Percentiles rank a stretch among this genome's conserved stretches.
Conservation (phyloP, 805 yeast genomes). For the Saturnispora hagleri region DNA sequence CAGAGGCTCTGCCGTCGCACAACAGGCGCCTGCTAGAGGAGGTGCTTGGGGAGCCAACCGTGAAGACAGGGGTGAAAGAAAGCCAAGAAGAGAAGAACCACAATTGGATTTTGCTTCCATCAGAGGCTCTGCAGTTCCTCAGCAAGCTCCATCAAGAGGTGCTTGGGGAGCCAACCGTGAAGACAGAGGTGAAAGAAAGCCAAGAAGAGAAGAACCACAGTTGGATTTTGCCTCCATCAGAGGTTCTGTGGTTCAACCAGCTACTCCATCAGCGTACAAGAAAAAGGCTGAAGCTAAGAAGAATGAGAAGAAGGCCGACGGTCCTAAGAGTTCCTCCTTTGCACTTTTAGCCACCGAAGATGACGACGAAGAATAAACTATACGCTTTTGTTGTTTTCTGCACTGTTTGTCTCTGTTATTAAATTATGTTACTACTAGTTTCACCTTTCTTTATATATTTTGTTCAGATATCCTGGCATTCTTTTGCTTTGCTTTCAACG, state of each 20-base stretch:
- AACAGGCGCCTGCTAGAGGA: slow-evolving; percentile 28
- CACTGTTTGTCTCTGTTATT: neutral
- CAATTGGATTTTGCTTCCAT: slow-evolving; percentile 45
- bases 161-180: slow-evolving; percentile 6
- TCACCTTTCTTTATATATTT: neutral
- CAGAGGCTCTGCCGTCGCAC: slow-evolving; percentile 12
- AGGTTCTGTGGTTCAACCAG: slow-evolving; percentile 12
- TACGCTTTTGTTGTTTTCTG: neutral
- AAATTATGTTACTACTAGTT: neutral
- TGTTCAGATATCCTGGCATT: neutral
- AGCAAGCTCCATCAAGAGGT: slow-evolving; percentile 28
- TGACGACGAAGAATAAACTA: slow-evolving; percentile 37
- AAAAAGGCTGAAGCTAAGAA: slow-evolving; percentile 7
- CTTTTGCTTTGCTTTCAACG: neutral
- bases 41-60: slow-evolving; percentile 15
- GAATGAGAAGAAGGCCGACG: slow-evolving; percentile 18
- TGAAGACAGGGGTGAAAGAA: slow-evolving; percentile 9
- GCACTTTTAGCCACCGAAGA: slow-evolving; percentile 43
- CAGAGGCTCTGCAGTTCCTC: slow-evolving; percentile 11
- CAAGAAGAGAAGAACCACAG: slow-evolving; percentile 41
- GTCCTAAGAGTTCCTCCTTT: slow-evolving; percentile 36
- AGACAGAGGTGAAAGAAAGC: slow-evolving; percentile 10
- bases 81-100: slow-evolving; percentile 33
- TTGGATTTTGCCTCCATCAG: slow-evolving; percentile 37
- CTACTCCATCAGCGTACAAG: slow-evolving; percentile 27